Percentiles rank a stretch among this genome's conserved stretches.
Conservation (phyloP, 2,329 filamentous ascomycete genomes). For the Grosmannia serpens region DNA sequence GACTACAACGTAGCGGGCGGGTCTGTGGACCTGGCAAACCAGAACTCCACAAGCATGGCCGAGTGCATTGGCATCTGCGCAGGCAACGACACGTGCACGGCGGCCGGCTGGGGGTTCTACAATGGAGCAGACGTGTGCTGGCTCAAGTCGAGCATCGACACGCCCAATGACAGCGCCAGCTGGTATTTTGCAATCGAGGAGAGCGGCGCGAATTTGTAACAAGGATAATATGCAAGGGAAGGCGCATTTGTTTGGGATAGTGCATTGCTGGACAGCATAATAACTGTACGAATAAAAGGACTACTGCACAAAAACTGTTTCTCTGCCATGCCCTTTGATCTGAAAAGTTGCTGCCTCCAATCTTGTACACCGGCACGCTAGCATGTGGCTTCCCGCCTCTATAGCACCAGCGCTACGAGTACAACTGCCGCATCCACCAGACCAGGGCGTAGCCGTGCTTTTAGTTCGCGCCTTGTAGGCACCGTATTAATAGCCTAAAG, state of each 20-base stretch:
- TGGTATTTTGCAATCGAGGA: constrained; percentile 23
- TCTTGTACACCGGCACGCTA: too few relatives aligned
- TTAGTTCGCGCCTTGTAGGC: too few relatives aligned
- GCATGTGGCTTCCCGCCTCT: too few relatives aligned
- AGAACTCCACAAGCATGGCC: constrained; percentile 16
- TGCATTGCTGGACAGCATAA: too few relatives aligned
- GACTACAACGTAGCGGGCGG: constrained; percentile 22
- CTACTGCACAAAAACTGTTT: too few relatives aligned
- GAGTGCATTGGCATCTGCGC: constrained; percentile 23
- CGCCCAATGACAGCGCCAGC: constrained; percentile 13
- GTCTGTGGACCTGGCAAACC: constrained; percentile 17
- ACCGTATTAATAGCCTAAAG: too few relatives aligned
- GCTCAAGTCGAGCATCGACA: constrained; percentile 22
- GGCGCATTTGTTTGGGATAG: background rate
- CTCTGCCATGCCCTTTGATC: too few relatives aligned
- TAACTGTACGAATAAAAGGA: too few relatives aligned
- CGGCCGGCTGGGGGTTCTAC: constrained; percentile 24
- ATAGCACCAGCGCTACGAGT: too few relatives aligned
- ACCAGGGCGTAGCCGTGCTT: too few relatives aligned
- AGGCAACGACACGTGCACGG: constrained; percentile 17
- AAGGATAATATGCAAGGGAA: background rate
- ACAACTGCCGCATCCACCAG: too few relatives aligned
- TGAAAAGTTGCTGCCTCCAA: too few relatives aligned
- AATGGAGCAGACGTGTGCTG: constrained; percentile 20
- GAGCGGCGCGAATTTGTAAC: background rate